Percentiles rank a stretch among this genome's conserved stretches.
These are phyloP conservation scores for Apophysomyces sp. DNA, from an alignment of 371 early-diverging fungal species.

Conservation along the genomic window DNA sequence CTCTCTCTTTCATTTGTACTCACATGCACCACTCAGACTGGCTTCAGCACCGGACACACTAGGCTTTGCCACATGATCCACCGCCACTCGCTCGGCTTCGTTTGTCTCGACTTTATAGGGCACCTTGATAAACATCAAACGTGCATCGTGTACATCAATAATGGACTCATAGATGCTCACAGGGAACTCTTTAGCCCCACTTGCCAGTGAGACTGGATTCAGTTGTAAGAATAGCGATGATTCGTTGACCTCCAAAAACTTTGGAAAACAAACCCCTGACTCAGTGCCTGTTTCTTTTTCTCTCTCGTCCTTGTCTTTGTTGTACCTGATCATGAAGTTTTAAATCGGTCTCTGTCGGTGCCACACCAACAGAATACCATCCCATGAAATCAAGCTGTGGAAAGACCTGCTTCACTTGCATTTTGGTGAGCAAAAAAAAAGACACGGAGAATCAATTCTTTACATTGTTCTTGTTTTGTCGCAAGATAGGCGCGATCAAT, in stretches of 20 bases:
- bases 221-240: conserved; percentile 76
- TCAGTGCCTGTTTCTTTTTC: not conserved
- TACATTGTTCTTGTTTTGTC: conserved; percentile 80
- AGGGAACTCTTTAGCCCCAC: conserved; percentile 64
- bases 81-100: conserved; percentile 85
- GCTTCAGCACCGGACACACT: conserved; percentile 54
- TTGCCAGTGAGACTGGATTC: conserved; percentile 57
- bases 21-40: conserved; percentile 57
- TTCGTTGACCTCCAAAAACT: conserved; percentile 77
- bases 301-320: not conserved
- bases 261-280: conserved; percentile 7
- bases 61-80: conserved; percentile 79
- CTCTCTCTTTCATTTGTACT: conserved; percentile 6
- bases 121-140: conserved; percentile 66
- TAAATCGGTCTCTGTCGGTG: conserved; percentile 62
- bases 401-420: conserved; percentile 80
- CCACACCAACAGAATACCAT: conserved; percentile 77
- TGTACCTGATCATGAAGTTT: conserved; percentile 74
- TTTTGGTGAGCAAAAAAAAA: not conserved
- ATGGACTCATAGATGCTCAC: conserved; percentile 79
- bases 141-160: conserved; percentile 66
- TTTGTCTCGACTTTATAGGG: conserved; percentile 79
- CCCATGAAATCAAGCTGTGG: conserved; percentile 83
- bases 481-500: conserved; percentile 62
- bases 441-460: not conserved